A percentile compares a stretch with the other conserved stretches of the same genome.
Evolutionary conservation across 1,284 basidiomycete genomes (phyloP).

Genomic region (Pholiota adiposa): DNA sequence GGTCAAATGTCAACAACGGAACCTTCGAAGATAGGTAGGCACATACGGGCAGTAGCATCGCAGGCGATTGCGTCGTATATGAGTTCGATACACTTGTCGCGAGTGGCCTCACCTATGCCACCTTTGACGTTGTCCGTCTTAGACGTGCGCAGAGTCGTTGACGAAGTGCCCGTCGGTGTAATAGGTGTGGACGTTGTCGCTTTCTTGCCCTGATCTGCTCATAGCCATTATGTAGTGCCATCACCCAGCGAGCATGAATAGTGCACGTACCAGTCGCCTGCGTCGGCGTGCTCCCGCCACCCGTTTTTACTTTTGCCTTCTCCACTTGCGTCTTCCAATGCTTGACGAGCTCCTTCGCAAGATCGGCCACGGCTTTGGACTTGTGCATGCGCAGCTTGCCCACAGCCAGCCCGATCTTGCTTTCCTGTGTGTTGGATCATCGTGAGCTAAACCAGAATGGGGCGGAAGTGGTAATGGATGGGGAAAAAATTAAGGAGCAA

Average conservation of each 20-base stretch:
- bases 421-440: slow-evolving; percentile 60
- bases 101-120: slow-evolving; percentile 69
- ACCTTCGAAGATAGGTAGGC: slow-evolving; percentile 5
- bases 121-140: slow-evolving; percentile 73
- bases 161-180: slow-evolving; percentile 47
- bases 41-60: slow-evolving; percentile 87
- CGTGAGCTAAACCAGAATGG: slow-evolving; percentile 20
- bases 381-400: slow-evolving; percentile 86
- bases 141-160: slow-evolving; percentile 54
- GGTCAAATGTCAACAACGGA: background rate
- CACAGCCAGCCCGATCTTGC: slow-evolving; percentile 90
- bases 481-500: slow-evolving; percentile 35
- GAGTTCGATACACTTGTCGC: slow-evolving; percentile 90
- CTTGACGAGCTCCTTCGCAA: slow-evolving; percentile 93
- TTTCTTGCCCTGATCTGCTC: slow-evolving; percentile 36
- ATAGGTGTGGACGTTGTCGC: slow-evolving; percentile 36
- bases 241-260: background rate
- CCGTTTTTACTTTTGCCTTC: slow-evolving; percentile 59
- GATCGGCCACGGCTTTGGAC: slow-evolving; percentile 74
- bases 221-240: background rate
- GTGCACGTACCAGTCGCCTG: slow-evolving; percentile 29
- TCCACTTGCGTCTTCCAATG: slow-evolving; percentile 91
- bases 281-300: slow-evolving; percentile 11
- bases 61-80: slow-evolving; percentile 89
- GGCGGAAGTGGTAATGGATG: slow-evolving; percentile 13